Evolutionary conservation across 2,329 filamentous ascomycete genomes (phyloP).

Genomic region (Ophioceras dolichostomum): DNA sequence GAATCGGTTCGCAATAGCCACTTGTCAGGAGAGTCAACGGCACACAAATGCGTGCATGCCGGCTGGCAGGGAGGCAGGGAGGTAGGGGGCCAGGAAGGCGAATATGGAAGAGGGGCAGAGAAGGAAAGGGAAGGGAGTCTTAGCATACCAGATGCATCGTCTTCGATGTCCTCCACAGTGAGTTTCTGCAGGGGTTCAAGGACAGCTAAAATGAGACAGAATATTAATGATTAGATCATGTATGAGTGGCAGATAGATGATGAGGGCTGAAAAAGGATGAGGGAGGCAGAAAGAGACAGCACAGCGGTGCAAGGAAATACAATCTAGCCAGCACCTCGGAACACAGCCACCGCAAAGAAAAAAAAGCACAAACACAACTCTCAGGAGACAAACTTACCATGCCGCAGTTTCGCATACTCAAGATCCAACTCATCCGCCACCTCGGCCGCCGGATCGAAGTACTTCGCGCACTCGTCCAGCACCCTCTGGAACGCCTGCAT

Average conservation of each 20-base stretch:
- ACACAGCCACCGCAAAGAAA: neutral
- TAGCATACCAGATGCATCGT: slow-evolving; percentile 48
- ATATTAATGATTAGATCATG: too few relatives aligned
- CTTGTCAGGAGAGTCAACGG: too few relatives aligned
- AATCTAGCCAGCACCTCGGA: too few relatives aligned
- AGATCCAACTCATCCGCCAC: too few relatives aligned
- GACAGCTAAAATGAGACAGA: slow-evolving; percentile 12
- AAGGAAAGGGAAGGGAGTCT: too few relatives aligned
- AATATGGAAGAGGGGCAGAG: too few relatives aligned
- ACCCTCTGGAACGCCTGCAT: slow-evolving; percentile 29
- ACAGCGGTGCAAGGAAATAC: neutral
- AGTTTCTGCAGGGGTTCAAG: slow-evolving; percentile 37
- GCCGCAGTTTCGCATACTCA: slow-evolving; percentile 21
- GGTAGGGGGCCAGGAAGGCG: too few relatives aligned
- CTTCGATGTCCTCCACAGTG: slow-evolving; percentile 44
- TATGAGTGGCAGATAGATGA: too few relatives aligned
- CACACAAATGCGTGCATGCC: too few relatives aligned
- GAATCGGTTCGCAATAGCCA: too few relatives aligned
- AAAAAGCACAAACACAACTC: neutral
- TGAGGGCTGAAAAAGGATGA: neutral
- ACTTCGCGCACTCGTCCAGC: slow-evolving; percentile 27
- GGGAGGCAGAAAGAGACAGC: neutral
- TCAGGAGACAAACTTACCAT: slow-evolving; percentile 18
- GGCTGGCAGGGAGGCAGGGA: too few relatives aligned
- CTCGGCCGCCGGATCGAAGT: slow-evolving; percentile 23